Evolutionary conservation across 2,329 filamentous ascomycete genomes (phyloP).

Genomic region (Conoideocrella luteorostrata): DNA sequence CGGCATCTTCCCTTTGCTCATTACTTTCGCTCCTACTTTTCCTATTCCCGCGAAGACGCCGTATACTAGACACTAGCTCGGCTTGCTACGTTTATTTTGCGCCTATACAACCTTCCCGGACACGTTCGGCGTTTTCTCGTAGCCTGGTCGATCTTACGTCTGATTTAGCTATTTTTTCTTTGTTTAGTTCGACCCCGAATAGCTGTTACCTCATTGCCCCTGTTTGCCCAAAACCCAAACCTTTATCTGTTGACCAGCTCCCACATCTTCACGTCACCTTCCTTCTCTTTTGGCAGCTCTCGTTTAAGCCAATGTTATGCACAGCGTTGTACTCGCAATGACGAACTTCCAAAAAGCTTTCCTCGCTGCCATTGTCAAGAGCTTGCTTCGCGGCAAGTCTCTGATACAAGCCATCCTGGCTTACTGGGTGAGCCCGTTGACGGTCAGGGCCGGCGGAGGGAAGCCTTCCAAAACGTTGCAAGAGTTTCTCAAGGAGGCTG

Average conservation of each 20-base stretch:
- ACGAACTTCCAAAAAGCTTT: slow-evolving; percentile 48
- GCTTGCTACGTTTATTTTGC: slow-evolving; percentile 1
- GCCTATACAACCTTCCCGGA: not conserved
- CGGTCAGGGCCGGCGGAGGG: slow-evolving; percentile 21
- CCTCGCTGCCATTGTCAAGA: slow-evolving; percentile 48
- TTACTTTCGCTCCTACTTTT: not conserved
- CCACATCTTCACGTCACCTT: slow-evolving; percentile 1
- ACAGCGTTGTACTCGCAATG: slow-evolving; percentile 51
- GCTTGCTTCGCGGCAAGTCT: slow-evolving; percentile 52
- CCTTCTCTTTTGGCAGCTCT: slow-evolving; percentile 3
- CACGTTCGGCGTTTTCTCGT: not conserved
- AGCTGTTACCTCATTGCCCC: not conserved
- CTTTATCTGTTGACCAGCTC: not conserved
- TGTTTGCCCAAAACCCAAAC: not conserved
- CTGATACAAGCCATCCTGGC: slow-evolving; percentile 51
- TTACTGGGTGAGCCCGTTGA: slow-evolving; percentile 43
- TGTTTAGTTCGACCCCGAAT: not conserved
- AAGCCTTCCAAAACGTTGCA: slow-evolving; percentile 26
- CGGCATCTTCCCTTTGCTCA: not conserved
- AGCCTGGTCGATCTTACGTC: not conserved
- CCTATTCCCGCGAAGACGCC: not conserved
- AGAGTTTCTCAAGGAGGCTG: slow-evolving; percentile 53
- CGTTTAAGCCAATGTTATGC: slow-evolving; percentile 32
- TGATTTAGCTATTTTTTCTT: not conserved
- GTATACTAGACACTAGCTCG: not conserved